phyloP scores from a whole-genome alignment of 2,329 filamentous ascomycete species.

The Grosmannia penicillata region DNA sequence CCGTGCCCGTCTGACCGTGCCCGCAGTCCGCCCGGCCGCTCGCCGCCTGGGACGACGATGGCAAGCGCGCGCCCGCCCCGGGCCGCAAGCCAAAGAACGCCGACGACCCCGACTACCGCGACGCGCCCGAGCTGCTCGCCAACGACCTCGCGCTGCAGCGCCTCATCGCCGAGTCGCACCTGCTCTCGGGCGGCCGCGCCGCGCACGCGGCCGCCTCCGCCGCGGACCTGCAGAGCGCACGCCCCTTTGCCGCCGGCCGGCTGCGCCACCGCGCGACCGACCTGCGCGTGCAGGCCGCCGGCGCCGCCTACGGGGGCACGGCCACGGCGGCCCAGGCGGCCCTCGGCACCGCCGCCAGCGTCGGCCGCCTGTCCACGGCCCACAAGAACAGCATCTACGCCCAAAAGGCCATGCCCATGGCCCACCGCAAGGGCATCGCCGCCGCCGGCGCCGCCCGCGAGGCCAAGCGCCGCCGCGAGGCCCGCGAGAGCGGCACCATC shows the following conservation, averaged over 20 bases:
- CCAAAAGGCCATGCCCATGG: slow-evolving; percentile 81
- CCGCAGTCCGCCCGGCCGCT: slow-evolving; percentile 35
- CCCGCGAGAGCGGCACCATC: slow-evolving; percentile 80
- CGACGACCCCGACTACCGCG: slow-evolving; percentile 28
- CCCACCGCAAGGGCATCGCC: slow-evolving; percentile 71
- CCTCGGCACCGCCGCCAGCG: slow-evolving; percentile 53
- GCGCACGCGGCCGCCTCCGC: slow-evolving; percentile 20
- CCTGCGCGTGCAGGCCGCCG: slow-evolving; percentile 66
- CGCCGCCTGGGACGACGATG: slow-evolving; percentile 7
- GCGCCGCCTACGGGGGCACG: slow-evolving; percentile 51
- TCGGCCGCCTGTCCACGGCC: slow-evolving; percentile 61
- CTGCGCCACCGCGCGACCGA: slow-evolving; percentile 72
- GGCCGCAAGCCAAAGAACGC: too few relatives aligned
- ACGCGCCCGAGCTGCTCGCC: slow-evolving; percentile 58
- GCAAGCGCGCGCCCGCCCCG: slow-evolving; percentile 7
- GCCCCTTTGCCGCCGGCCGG: slow-evolving; percentile 43
- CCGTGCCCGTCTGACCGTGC: neutral
- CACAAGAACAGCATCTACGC: slow-evolving; percentile 47
- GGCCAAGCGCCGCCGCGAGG: slow-evolving; percentile 57
- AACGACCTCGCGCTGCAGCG: slow-evolving; percentile 88
- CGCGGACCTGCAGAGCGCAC: slow-evolving; percentile 18
- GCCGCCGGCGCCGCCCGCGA: slow-evolving; percentile 53
- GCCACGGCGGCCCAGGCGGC: slow-evolving; percentile 39
- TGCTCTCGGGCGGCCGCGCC: slow-evolving; percentile 44
- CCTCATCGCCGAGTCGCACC: slow-evolving; percentile 80